Conservation (phyloP, 2,329 filamentous ascomycete genomes). For the Fusarium algeriense region DNA sequence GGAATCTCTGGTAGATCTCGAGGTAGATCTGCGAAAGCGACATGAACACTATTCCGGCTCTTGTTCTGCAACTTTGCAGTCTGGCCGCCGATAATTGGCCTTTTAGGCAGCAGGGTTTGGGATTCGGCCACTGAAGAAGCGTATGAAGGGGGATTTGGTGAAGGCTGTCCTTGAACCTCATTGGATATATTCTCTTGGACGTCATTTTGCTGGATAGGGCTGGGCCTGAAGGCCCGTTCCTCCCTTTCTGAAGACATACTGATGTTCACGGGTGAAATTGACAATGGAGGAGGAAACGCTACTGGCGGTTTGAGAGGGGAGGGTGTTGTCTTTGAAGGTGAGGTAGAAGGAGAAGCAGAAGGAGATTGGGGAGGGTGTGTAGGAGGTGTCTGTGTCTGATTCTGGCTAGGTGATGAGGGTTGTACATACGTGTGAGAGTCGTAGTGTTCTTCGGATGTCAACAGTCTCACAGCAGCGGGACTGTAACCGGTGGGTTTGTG, state of each 20-base stretch:
- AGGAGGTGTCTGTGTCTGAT: constrained; percentile 16
- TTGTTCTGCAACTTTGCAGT: constrained; percentile 66
- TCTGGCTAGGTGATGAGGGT: constrained; percentile 29
- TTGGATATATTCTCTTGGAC: constrained; percentile 1
- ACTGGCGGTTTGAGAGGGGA: constrained; percentile 32
- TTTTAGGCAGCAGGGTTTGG: constrained; percentile 31
- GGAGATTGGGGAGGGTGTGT: constrained; percentile 10
- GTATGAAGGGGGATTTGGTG: constrained; percentile 27
- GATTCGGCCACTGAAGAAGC: constrained; percentile 21
- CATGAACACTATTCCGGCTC: constrained; percentile 50
- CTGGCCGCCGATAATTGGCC: constrained; percentile 42
- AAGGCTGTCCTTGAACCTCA: constrained; percentile 7
- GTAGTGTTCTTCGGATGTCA: constrained; percentile 72
- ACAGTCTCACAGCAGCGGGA: constrained; percentile 67
- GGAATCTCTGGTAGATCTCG: constrained; percentile 64
- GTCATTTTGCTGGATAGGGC: constrained; percentile 18
- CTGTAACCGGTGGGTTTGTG: constrained; percentile 62
- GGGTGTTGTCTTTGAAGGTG: constrained; percentile 24
- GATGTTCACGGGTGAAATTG: constrained; percentile 10
- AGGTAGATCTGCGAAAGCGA: constrained; percentile 51
- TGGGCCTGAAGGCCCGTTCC: constrained; percentile 4
- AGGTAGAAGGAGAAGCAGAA: constrained; percentile 11
- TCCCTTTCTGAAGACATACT: constrained; percentile 27
- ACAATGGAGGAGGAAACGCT: constrained; percentile 29
- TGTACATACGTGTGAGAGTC: constrained; percentile 68